Evolutionary conservation across 2,329 filamentous ascomycete species (phyloP).

Genomic region (Sporothrix brasiliensis): DNA sequence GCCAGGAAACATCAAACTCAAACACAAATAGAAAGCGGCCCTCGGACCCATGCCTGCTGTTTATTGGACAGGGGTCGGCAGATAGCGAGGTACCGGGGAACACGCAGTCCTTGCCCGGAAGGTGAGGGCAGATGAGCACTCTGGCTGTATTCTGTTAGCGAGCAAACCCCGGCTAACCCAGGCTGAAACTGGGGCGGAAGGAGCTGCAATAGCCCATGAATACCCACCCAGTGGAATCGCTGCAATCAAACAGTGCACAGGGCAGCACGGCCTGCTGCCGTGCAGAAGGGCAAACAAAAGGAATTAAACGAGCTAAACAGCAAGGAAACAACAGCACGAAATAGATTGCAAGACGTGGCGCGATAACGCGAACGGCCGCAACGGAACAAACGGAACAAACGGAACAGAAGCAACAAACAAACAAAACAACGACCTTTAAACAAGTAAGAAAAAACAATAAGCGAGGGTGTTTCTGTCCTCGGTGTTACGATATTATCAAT

Average conservation of each 20-base stretch:
- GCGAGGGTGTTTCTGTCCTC: not conserved
- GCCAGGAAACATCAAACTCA: conserved; percentile 6
- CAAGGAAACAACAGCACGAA: conserved; percentile 9
- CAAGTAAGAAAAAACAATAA: not conserved
- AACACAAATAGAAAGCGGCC: not conserved
- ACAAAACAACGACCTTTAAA: not conserved
- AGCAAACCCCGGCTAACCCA: conserved; percentile 16
- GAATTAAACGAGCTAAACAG: not conserved
- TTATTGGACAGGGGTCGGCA: conserved; percentile 33
- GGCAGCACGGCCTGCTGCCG: conserved; percentile 14
- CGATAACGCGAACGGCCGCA: conserved; percentile 25
- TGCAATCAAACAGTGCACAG: conserved; percentile 15
- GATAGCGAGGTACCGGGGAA: conserved; percentile 32
- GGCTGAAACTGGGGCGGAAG: conserved; percentile 29
- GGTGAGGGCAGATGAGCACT: not conserved
- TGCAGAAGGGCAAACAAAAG: conserved; percentile 4
- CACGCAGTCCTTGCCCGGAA: conserved; percentile 6
- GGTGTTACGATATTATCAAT: not conserved
- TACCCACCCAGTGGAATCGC: conserved; percentile 26
- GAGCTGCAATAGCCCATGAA: conserved; percentile 19
- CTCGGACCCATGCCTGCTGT: conserved; percentile 13
- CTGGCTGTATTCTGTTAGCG: conserved; percentile 8
- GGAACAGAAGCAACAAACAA: not conserved
- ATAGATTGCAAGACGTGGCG: conserved; percentile 26
- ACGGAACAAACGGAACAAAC: conserved; percentile 19